Percentiles rank a stretch among this genome's conserved stretches.
Conservation (phyloP, 306 rosid species). For the Notholithocarpus densiflorus region DNA sequence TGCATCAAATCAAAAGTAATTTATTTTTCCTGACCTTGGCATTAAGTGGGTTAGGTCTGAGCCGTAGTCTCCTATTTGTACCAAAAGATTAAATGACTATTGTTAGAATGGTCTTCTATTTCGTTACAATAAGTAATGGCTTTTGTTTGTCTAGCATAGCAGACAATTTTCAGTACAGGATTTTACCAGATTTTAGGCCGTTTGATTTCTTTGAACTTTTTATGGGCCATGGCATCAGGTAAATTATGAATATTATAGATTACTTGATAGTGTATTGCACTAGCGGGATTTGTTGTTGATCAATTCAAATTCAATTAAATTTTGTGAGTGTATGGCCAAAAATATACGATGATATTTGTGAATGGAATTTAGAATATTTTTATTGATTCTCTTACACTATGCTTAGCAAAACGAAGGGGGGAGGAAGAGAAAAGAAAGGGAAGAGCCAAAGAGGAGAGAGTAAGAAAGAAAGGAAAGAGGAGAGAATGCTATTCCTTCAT, state of each 20-base stretch:
- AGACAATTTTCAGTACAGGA: constrained; percentile 6
- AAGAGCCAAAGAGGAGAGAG: not conserved
- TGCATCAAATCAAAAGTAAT: constrained; percentile 10
- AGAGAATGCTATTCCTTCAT: no score
- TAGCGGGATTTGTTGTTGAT: not conserved
- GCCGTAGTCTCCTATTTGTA: constrained; percentile 4
- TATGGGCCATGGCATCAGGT: constrained; percentile 2
- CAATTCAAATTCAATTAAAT: not conserved
- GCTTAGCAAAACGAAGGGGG: not conserved
- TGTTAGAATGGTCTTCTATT: not conserved
- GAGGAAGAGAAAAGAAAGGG: not conserved
- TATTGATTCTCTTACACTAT: not conserved
- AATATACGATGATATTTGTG: not conserved
- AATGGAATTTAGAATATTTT: not conserved
- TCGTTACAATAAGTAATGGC: constrained; percentile 2
- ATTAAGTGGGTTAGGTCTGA: not conserved
- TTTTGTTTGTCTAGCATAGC: not conserved
- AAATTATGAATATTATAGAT: not conserved
- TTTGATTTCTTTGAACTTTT: constrained; percentile 23
- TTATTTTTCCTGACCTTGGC: not conserved
- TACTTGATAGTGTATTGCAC: not conserved
- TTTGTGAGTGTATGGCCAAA: not conserved
- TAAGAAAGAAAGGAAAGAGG: no score
- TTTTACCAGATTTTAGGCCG: not conserved
- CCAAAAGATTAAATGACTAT: not conserved